phyloP scores from a whole-genome alignment of 208 protist genomes.

The Trypanosoma melophagium region DNA sequence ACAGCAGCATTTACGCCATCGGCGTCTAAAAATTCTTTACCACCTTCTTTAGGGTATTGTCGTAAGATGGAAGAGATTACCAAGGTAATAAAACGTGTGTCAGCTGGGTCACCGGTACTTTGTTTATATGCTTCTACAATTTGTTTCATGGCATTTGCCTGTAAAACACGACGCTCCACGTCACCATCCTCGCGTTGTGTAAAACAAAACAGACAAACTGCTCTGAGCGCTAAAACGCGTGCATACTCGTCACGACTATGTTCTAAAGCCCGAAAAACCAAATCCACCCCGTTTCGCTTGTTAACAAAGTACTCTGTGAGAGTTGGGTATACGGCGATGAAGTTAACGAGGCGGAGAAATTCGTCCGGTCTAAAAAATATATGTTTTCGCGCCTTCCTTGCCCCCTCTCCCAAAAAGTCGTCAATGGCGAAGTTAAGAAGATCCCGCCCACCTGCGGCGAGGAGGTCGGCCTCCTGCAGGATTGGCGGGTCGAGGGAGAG shows the following conservation, averaged over 20 bases:
- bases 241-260: slow-evolving; percentile 74
- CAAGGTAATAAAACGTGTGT: slow-evolving; percentile 84
- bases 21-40: slow-evolving; percentile 76
- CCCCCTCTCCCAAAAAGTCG: slow-evolving; percentile 70
- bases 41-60: slow-evolving; percentile 76
- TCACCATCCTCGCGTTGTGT: slow-evolving; percentile 76
- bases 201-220: slow-evolving; percentile 80
- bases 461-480: slow-evolving; percentile 61
- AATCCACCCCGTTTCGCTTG: slow-evolving; percentile 66
- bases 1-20: slow-evolving; percentile 75
- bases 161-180: slow-evolving; percentile 75
- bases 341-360: slow-evolving; percentile 85
- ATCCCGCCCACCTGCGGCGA: slow-evolving; percentile 58
- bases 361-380: slow-evolving; percentile 86
- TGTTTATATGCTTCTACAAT: slow-evolving; percentile 81
- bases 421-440: slow-evolving; percentile 81
- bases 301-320: slow-evolving; percentile 76
- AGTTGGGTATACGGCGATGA: slow-evolving; percentile 65
- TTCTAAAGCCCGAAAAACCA: slow-evolving; percentile 68
- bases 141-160: slow-evolving; percentile 65
- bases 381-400: slow-evolving; percentile 59
- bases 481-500: slow-evolving; percentile 80
- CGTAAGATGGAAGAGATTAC: slow-evolving; percentile 86
- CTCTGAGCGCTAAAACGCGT: slow-evolving; percentile 73
- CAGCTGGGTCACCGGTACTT: slow-evolving; percentile 82